Percentiles rank a stretch among this genome's conserved stretches.
These are phyloP conservation scores for Ophiorrhiza pumila DNA, from an alignment of 257 asterid genomes.

Conservation along the genomic window DNA sequence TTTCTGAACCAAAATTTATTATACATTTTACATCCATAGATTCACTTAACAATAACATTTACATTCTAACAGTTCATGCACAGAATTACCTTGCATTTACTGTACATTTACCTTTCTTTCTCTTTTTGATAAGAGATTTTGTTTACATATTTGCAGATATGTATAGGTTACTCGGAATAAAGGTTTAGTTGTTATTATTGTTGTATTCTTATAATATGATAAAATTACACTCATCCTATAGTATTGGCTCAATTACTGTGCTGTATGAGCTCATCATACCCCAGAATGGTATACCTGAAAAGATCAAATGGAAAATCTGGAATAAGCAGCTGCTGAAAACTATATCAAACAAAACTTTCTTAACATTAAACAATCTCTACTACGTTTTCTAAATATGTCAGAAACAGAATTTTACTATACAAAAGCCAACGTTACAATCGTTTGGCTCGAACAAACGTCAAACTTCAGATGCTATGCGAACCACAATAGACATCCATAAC, in stretches of 20 bases:
- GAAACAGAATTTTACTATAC: neutral
- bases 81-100: neutral
- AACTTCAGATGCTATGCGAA: neutral
- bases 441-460: neutral
- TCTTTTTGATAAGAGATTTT: too few relatives aligned
- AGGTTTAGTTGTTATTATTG: too few relatives aligned
- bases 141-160: too few relatives aligned
- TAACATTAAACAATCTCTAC: neutral
- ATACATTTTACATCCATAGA: neutral
- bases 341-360: neutral
- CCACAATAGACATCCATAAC: neutral
- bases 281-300: conserved; percentile 31
- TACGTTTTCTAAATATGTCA: neutral
- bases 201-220: neutral
- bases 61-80: neutral
- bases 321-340: conserved; percentile 1
- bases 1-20: too few relatives aligned
- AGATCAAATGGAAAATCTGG: conserved; percentile 2
- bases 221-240: neutral
- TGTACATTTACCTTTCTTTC: neutral
- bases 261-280: conserved; percentile 10
- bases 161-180: too few relatives aligned
- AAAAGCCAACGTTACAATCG: neutral
- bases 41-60: neutral
- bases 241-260: conserved; percentile 1